These are phyloP conservation scores for Echeveria elegans DNA, from an alignment of 164 flowering plant species.

Conservation along the genomic window DNA sequence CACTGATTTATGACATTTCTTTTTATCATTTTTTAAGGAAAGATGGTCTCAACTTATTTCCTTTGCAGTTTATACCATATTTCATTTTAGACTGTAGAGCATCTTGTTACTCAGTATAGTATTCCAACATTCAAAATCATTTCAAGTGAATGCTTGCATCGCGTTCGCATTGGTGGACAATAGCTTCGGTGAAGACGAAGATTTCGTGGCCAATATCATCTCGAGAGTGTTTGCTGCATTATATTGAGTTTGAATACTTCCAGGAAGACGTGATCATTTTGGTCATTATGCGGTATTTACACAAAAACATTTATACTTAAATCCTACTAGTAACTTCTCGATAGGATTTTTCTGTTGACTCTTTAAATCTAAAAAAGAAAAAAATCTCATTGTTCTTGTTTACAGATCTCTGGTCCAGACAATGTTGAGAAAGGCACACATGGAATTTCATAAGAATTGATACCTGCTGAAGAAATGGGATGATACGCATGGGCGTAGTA, in stretches of 20 bases:
- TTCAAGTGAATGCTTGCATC: slow-evolving; percentile 47
- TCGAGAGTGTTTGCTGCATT: slow-evolving; percentile 77
- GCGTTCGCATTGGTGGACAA: slow-evolving; percentile 66
- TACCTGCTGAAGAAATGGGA: slow-evolving; percentile 52
- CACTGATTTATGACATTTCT: too few relatives aligned
- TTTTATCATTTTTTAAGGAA: too few relatives aligned
- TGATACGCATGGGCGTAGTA: slow-evolving; percentile 61
- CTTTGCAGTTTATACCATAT: too few relatives aligned
- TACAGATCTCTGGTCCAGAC: slow-evolving; percentile 48
- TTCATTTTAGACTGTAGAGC: too few relatives aligned
- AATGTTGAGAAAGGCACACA: slow-evolving; percentile 30
- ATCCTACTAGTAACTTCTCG: not conserved
- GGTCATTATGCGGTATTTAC: slow-evolving; percentile 61
- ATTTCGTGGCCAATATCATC: slow-evolving; percentile 85
- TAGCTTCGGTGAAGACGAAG: slow-evolving; percentile 86
- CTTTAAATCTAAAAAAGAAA: not conserved
- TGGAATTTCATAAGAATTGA: slow-evolving; percentile 54
- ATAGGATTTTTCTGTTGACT: not conserved
- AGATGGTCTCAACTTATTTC: too few relatives aligned
- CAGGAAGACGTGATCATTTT: slow-evolving; percentile 66
- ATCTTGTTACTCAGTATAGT: slow-evolving; percentile 66
- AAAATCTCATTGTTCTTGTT: slow-evolving; percentile 3
- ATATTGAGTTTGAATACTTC: slow-evolving; percentile 58
- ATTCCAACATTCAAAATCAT: slow-evolving; percentile 68
- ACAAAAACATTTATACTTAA: not conserved